A percentile compares a stretch with the other conserved stretches of the same genome.
Evolutionary conservation across 1,284 basidiomycete genomes (phyloP).

Genomic region (Cryptococcus deneoformans): DNA sequence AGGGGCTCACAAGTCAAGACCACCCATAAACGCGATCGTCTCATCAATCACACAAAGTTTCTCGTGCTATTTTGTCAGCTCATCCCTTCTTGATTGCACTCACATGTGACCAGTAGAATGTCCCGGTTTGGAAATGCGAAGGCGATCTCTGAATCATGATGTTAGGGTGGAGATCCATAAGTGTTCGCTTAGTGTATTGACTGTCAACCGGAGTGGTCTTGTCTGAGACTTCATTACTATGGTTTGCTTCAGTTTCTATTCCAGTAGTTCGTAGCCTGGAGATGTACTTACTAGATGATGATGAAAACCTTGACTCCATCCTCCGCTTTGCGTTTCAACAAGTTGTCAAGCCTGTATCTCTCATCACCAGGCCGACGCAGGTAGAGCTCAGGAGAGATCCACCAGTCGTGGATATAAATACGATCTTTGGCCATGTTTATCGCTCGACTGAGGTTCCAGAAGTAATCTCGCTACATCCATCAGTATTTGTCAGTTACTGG

Average conservation of each 20-base stretch:
- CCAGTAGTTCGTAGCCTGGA: not conserved
- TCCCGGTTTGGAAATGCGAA: slow-evolving; percentile 95
- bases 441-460: slow-evolving; percentile 95
- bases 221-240: slow-evolving; percentile 93
- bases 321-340: slow-evolving; percentile 88
- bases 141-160: slow-evolving; percentile 97
- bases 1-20: slow-evolving; percentile 71
- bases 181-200: slow-evolving; percentile 85
- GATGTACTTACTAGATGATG: slow-evolving; percentile 73
- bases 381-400: slow-evolving; percentile 71
- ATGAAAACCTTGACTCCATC: slow-evolving; percentile 97
- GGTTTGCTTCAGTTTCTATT: not conserved
- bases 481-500: not conserved
- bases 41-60: slow-evolving; percentile 98
- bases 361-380: slow-evolving; percentile 79
- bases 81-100: slow-evolving; percentile 31
- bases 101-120: slow-evolving; percentile 97
- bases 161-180: slow-evolving; percentile 84
- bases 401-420: slow-evolving; percentile 96
- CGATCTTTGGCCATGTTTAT: slow-evolving; percentile 84
- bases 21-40: slow-evolving; percentile 97
- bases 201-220: slow-evolving; percentile 90
- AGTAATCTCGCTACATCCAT: slow-evolving; percentile 74
- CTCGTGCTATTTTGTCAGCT: slow-evolving; percentile 67
- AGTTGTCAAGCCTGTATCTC: slow-evolving; percentile 80